Percentiles rank a stretch among this genome's conserved stretches.
These are phyloP conservation scores for Taphrina communis DNA, from an alignment of 1,139 yeast species.

Conservation along the genomic window DNA sequence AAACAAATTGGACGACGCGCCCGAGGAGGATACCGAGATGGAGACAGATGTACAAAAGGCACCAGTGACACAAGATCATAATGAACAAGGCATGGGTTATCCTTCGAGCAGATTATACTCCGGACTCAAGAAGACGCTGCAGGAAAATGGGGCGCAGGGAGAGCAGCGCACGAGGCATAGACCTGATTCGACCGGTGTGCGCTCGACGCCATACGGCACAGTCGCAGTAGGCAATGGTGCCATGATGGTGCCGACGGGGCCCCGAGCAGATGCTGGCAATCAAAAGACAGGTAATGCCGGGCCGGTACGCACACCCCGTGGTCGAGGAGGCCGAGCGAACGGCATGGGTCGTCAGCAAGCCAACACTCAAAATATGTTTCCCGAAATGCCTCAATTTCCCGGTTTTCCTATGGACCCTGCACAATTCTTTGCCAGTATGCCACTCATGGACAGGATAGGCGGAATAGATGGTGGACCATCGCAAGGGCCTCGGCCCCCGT, in stretches of 20 bases:
- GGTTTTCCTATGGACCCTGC: slow-evolving; percentile 36
- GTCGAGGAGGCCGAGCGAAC: slow-evolving; percentile 3
- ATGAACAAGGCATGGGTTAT: slow-evolving; percentile 34
- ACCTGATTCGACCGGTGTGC: slow-evolving; percentile 28
- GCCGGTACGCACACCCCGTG: slow-evolving; percentile 27
- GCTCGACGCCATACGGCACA: slow-evolving; percentile 35
- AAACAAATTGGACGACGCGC: slow-evolving; percentile 1
- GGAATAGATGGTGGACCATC: neutral
- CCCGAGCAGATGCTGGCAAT: slow-evolving; percentile 11
- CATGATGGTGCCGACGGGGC: slow-evolving; percentile 28
- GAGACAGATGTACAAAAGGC: slow-evolving; percentile 19
- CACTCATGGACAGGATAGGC: slow-evolving; percentile 7
- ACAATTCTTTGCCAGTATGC: slow-evolving; percentile 34
- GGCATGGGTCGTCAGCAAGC: slow-evolving; percentile 6
- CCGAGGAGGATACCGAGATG: slow-evolving; percentile 23
- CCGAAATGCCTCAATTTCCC: slow-evolving; percentile 30
- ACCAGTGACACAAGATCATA: neutral
- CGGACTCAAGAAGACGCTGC: slow-evolving; percentile 30
- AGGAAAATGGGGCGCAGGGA: slow-evolving; percentile 23
- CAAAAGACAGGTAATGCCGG: slow-evolving; percentile 7
- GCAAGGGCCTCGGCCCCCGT: slow-evolving; percentile 6
- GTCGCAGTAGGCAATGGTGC: slow-evolving; percentile 21
- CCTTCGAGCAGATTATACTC: slow-evolving; percentile 27
- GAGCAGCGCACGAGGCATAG: slow-evolving; percentile 17
- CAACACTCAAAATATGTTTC: neutral